Evolutionary conservation across 371 early-diverging fungal species (phyloP), one percentile per base, ranked within the genome.

Genomic region (Circinella minor): DNA sequence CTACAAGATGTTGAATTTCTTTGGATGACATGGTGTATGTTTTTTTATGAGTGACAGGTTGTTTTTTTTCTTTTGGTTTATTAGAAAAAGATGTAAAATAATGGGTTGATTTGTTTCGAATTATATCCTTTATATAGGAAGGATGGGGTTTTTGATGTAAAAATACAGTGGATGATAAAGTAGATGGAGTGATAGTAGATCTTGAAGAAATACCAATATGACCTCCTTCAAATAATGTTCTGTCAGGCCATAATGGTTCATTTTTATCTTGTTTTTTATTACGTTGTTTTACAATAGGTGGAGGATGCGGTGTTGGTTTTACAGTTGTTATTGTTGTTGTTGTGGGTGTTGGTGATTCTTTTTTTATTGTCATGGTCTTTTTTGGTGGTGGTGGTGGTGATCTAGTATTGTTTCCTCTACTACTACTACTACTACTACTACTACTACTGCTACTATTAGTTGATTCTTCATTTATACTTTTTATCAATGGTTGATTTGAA

Each of bases 241-340:
- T 61, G 34, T 73, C 73, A 14, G 73, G 73, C 73, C 68, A 71
- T 37, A 54, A 48, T 5, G 65, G 55, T 54, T 65, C 65, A 34
- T 57, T 43, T 43, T 3, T 43, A 43, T 43, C 7, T 2, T 57
- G 37, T 18, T 57, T 57, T 18, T 57, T 57, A 15, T 51, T n/a
- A 6, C 57, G 57, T 7, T 34, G 20, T 57, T 57, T 57, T 14
- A 27, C 27, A 27, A n/a, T 7, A 7, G 57, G 27, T 9, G 36
- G 57, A 11, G 36, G 57, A 17, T 7, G 10, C 8, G 57, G 57
- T 57, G 57, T 8, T 51, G 27, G 27, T 27, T 27, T 27, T 27
- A 27, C 27, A 51, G 15, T 14, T 8, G 49, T 15, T 49, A 15
- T n/a, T 49, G 49, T 4, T n/a, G 49, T 15, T 49, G 51, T 51